Evolutionary conservation across 2,329 filamentous ascomycete genomes (phyloP).

Genomic region (Fusarium kyushuense): DNA sequence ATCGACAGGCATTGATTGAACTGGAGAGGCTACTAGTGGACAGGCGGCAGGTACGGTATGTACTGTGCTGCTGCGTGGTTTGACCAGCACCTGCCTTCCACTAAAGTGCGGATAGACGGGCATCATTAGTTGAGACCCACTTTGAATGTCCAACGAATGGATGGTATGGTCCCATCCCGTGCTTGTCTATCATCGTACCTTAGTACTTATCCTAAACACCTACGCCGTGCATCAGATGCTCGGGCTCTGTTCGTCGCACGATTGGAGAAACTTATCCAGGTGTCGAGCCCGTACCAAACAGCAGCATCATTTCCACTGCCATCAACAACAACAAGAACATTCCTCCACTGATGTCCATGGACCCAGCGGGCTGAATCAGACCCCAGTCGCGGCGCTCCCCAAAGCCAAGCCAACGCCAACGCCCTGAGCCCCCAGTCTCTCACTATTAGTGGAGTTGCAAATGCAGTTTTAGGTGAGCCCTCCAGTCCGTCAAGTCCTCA

Average conservation of each 20-base stretch:
- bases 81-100: neutral
- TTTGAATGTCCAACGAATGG: conserved; percentile 11
- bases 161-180: conserved; percentile 31
- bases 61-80: neutral
- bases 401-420: conserved; percentile 32
- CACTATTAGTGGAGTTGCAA: conserved; percentile 2
- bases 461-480: conserved; percentile 1
- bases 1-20: neutral
- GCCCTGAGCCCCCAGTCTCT: conserved; percentile 17
- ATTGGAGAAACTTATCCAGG: neutral
- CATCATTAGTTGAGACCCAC: neutral
- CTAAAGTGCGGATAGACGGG: neutral
- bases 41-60: no score
- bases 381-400: conserved; percentile 36
- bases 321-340: neutral
- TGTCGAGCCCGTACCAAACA: neutral
- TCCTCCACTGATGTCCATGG: conserved; percentile 26
- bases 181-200: conserved; percentile 3
- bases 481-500: neutral
- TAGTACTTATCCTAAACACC: neutral
- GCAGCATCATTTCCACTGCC: neutral
- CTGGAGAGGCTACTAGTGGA: no score
- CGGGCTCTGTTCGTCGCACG: conserved; percentile 25
- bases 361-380: conserved; percentile 38
- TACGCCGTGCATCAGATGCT: neutral